These are phyloP conservation scores for Irpex sp. DNA, from an alignment of 1,284 basidiomycete species.

Conservation along the genomic window DNA sequence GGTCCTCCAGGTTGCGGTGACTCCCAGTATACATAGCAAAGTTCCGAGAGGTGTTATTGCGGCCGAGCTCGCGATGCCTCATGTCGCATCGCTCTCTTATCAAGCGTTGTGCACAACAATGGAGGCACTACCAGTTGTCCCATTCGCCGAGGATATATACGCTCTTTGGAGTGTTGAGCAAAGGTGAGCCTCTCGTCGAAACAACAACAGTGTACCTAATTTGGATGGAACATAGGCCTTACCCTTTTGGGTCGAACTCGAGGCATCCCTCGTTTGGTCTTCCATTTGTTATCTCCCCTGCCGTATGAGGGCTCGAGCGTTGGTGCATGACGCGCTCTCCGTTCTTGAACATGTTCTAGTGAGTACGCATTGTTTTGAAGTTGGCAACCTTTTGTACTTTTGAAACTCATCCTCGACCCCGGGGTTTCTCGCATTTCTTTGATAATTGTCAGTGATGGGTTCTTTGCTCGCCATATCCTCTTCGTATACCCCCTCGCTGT, in stretches of 20 bases:
- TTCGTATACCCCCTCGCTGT: constrained; percentile 12
- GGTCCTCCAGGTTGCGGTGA: too few relatives aligned
- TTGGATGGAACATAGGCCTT: constrained; percentile 9
- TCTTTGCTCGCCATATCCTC: constrained; percentile 3
- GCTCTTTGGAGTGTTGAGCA: not conserved
- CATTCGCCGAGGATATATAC: too few relatives aligned
- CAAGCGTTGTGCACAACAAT: too few relatives aligned
- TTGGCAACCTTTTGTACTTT: constrained; percentile 16
- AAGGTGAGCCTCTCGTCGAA: not conserved
- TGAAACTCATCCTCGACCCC: not conserved
- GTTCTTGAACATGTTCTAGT: constrained; percentile 10
- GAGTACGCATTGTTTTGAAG: constrained; percentile 9
- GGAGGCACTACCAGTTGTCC: too few relatives aligned
- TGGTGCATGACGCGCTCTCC: constrained; percentile 11
- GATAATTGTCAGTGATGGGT: constrained; percentile 5
- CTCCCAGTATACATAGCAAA: too few relatives aligned
- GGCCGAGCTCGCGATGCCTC: too few relatives aligned
- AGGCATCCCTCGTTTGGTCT: constrained; percentile 5
- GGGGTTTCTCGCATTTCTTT: constrained; percentile 4
- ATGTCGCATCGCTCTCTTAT: too few relatives aligned
- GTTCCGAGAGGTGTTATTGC: too few relatives aligned
- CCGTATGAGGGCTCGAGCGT: not conserved
- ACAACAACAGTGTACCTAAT: constrained; percentile 6
- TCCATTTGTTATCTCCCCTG: constrained; percentile 7
- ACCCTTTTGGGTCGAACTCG: constrained; percentile 5